Evolutionary conservation across 2,329 filamentous ascomycete genomes (phyloP), one percentile per base, ranked within the genome.

Genomic region (Penicillium olsonii): DNA sequence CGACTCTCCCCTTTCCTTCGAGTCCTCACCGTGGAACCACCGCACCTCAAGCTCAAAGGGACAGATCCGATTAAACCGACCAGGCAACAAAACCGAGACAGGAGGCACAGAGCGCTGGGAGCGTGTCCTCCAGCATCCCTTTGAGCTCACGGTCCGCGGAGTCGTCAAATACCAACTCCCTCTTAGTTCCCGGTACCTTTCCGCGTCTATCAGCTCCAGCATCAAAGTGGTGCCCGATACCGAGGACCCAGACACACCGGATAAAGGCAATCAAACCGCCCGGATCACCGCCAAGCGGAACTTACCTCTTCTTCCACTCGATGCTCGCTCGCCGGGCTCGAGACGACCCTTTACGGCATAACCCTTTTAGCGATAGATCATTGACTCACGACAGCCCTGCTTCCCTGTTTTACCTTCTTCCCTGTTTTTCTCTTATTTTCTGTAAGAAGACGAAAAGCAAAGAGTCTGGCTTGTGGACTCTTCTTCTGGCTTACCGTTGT

Each of bases 61-160:
- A 24, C 88, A 94, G 64, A 83, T 99, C 57, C 87, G 92, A 33
- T 81, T 99, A 3, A 75, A 79, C 20, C 84, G 87, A 47, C 94
- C 94, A 0, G 92, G 92, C 4, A 99, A 97, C 69, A 85, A 85
- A 61, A 97, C 94, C 0, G 85, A 90, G 64, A 77, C 83, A 37
- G 88, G 88, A 34, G 94, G 92, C 8, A 87, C 86, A 2, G 84
- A 88, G 64, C 84, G 92, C 11, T 99, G 94, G 94, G 90, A 95
- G 67, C 83, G 85, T 52, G 92, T 97, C 39, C 78, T 96, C 42
- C 84, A 95, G 57, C 88, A 96, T 68, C 89, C 92, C 37, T 99
- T 97, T 61, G 90, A 96, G 59, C 80, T 99, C 41, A 92, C 97
- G 53, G 83, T 99, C 35, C 87, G 94, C 61, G 94, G 94, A 18